Base-by-base conservation (phyloP, 179 eudicot species). In the Silene noctiflora region DNA sequence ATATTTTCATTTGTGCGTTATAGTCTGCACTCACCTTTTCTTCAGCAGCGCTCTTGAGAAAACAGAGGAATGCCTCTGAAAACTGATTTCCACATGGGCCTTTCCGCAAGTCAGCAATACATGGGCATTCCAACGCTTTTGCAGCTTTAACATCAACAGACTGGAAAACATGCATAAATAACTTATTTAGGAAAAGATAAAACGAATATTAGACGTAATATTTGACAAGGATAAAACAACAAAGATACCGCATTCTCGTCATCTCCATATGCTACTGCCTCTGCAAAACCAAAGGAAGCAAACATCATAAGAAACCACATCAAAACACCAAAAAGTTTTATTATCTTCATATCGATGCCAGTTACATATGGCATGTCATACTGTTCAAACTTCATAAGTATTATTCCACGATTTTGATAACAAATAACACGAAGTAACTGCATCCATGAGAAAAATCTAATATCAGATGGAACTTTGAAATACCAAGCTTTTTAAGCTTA, bases 101-200 rank as follows among this genome's bases (percentile, higher is more conserved):
- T 71, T 67, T 86, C 60, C 88, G 81, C 77, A 94, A 81, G 79
- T 90, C 89, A 78, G 93, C 91, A 48, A 94, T 86, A 76, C 97
- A 92, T 66, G 98, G 98, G 84, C 98, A 94, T 67, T 94, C 91
- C 70, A 94, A 77, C 10, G 97, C 97, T 79, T 89, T 94, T 59
- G 82, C 83, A 75, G 98, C 98, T 78, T 86, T 86, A 66, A 79
- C 91, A 78, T 94, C 98, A 72, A 87, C 80, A 77, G 97, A 88
- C 91, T 91, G 87, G 64, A 75, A 84, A 21, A 3, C 61, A 74
- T 14, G 31, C 62, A 72, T 51, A 59, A 4, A 33, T 12, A 65
- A 39, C 22, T 60, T 46, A 53, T 35, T 79, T 8, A 79, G 70
- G 16, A 74, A 76, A 10, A 42, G 16, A 75, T 6, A 21, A 72